Conservation (phyloP, 2,329 filamentous ascomycete genomes). For the Monascus ruber region DNA sequence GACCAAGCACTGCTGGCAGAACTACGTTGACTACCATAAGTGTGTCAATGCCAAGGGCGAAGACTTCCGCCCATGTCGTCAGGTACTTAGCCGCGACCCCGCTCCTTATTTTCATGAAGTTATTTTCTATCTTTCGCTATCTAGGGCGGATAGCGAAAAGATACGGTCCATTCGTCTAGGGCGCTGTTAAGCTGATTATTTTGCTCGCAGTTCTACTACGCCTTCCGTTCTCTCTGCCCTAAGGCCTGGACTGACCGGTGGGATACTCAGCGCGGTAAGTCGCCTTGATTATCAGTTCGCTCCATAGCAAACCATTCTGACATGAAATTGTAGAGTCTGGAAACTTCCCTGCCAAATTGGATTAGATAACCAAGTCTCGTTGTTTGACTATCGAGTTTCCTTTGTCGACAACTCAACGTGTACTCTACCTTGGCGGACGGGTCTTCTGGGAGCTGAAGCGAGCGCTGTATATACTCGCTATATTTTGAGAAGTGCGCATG, state of each 20-base stretch:
- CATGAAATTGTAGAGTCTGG: conserved; percentile 35
- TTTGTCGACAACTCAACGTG: conserved; percentile 25
- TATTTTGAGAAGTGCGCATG: conserved; percentile 9
- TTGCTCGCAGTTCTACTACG: conserved; percentile 69
- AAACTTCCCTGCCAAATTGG: conserved; percentile 43
- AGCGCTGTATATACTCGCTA: conserved; percentile 20
- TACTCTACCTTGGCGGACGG: conserved; percentile 27
- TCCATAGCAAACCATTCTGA: conserved; percentile 5
- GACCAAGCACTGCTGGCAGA: conserved; percentile 99
- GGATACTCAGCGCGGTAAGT: conserved; percentile 92
- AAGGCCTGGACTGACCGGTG: conserved; percentile 87
- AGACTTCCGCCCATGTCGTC: conserved; percentile 92
- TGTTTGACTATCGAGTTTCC: conserved; percentile 19
- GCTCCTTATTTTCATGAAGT: not conserved
- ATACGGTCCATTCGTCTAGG: too few relatives aligned
- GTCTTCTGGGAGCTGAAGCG: conserved; percentile 10
- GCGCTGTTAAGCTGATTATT: not conserved
- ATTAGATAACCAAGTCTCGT: conserved; percentile 24
- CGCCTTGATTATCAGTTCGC: not conserved
- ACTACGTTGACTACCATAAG: conserved; percentile 99
- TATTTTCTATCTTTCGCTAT: too few relatives aligned
- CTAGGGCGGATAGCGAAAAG: too few relatives aligned
- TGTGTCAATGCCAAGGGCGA: conserved; percentile 97
- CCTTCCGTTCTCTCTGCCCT: conserved; percentile 95
- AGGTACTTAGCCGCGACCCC: conserved; percentile 48